phyloP scores from a whole-genome alignment of 1,284 basidiomycete species.

The Malassezia caprae region DNA sequence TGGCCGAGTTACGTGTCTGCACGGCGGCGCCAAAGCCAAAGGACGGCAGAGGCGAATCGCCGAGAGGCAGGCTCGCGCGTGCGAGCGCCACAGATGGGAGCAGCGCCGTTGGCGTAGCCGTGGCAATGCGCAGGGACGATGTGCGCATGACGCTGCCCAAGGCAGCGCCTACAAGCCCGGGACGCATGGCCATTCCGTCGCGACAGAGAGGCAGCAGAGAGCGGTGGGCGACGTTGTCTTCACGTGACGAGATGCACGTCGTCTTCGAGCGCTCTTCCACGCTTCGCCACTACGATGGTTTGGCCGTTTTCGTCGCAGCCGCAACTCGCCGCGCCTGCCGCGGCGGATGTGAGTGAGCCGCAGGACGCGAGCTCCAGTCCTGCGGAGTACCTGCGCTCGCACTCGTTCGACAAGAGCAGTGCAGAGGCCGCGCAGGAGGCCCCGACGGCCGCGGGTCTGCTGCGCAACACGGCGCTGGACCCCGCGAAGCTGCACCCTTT shows the following conservation, averaged over 20 bases:
- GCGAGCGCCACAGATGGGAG: conserved; percentile 3
- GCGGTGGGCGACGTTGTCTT: not conserved
- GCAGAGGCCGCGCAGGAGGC: conserved; percentile 60
- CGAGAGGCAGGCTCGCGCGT: conserved; percentile 5
- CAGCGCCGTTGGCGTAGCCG: conserved; percentile 12
- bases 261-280: conserved; percentile 1
- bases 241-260: not conserved
- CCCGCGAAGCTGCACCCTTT: conserved; percentile 65
- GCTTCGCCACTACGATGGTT: conserved; percentile 5
- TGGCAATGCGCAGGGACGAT: conserved; percentile 30
- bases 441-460: conserved; percentile 86
- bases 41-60: conserved; percentile 20
- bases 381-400: conserved; percentile 28
- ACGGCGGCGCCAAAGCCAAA: conserved; percentile 39
- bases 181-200: not conserved
- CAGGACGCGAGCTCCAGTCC: not conserved
- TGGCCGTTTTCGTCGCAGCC: conserved; percentile 15
- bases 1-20: conserved; percentile 47
- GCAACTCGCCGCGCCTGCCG: not conserved
- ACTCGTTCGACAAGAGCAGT: conserved; percentile 23
- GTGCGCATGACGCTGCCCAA: conserved; percentile 9
- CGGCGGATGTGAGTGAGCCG: not conserved
- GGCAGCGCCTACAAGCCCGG: not conserved
- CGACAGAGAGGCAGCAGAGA: not conserved
- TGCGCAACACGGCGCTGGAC: conserved; percentile 70